Base-by-base conservation (phyloP, 768 basidiomycete species). In the Calocera cornea region DNA sequence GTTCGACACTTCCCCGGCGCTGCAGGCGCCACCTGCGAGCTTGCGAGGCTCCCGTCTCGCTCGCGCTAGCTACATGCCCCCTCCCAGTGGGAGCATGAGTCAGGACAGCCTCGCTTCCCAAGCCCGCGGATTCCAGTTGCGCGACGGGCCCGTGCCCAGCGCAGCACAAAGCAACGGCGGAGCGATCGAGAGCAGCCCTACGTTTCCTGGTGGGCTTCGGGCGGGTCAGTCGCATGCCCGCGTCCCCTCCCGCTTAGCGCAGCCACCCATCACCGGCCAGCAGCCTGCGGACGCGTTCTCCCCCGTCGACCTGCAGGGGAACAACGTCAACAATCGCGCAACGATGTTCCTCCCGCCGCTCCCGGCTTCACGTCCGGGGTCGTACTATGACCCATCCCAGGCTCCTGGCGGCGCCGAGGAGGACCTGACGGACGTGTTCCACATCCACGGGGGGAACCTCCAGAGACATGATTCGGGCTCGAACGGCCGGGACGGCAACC, bases 161-260 rank as follows among this genome's bases (percentile, higher is more conserved):
- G 54, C 54, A 60, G 54, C 54, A 33, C 27, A 14, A 60, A 2
- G 14, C 54, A 27, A 27, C 49, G 24, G 14, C 31, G 24, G 31
- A 8, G 8, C 44, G 44, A 47, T 19, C 16, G 44, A 47, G 44
- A 47, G 24, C 44, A 47, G 54, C 54, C 27, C 54, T 27, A 60
- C 54, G 27, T 60, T 60, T 60, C 54, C 54, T 60, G 27, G 27
- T 33, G 54, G 54, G 54, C 54, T 60, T 60, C 54, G 54, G 54
- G 27, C 54, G 54, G 31, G 54, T 22, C 54, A 60, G 31, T 5
- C 54, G 54, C 24, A 60, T 47, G 44, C 44, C 54, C 54, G 54
- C 22, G 22, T 60, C 54, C 27, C 54, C 24, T 60, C 54, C 31
- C 54, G 54, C 8, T 19, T 60, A 27, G 54, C 54, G 16, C 54